phyloP scores from a whole-genome alignment of 495 filamentous ascomycete species.

The Penicillium cinerascens region DNA sequence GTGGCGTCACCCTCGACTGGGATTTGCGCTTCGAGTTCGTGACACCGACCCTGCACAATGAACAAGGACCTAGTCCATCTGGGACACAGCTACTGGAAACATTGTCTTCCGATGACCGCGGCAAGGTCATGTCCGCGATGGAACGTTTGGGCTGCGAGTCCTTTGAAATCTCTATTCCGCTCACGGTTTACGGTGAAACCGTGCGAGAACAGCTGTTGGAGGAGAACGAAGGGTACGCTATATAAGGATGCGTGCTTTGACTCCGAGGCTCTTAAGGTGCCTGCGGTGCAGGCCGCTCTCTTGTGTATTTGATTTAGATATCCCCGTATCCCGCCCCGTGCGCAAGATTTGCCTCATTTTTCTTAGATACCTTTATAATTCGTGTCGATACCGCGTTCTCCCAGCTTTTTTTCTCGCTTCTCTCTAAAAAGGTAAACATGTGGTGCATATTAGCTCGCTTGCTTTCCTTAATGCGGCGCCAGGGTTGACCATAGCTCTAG shows the following conservation, averaged over 20 bases:
- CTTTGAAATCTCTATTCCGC: constrained; percentile 82
- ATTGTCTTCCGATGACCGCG: constrained; percentile 69
- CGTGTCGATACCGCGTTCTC: background rate
- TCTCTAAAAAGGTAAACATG: no score
- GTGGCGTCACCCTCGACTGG: constrained; percentile 81
- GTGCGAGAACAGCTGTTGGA: constrained; percentile 41
- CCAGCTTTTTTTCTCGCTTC: background rate
- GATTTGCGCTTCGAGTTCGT: constrained; percentile 86
- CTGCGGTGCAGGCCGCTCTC: constrained; percentile 3
- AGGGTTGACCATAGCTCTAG: no score
- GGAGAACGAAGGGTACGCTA: constrained; percentile 46
- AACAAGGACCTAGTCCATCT: constrained; percentile 29
- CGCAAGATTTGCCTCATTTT: background rate
- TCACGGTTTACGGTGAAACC: constrained; percentile 77
- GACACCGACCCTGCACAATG: constrained; percentile 48
- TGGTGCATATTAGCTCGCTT: no score
- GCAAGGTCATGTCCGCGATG: constrained; percentile 63
- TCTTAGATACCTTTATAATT: background rate
- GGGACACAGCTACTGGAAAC: constrained; percentile 46
- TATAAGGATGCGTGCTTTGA: constrained; percentile 21
- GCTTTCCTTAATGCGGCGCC: no score
- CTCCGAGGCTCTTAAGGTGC: background rate
- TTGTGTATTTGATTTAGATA: constrained; percentile 20
- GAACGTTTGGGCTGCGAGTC: constrained; percentile 79
- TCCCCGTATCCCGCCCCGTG: constrained; percentile 5